These are phyloP conservation scores for Emmonsiellopsis sp. DNA, from an alignment of 2,329 filamentous ascomycete species.

Conservation along the genomic window DNA sequence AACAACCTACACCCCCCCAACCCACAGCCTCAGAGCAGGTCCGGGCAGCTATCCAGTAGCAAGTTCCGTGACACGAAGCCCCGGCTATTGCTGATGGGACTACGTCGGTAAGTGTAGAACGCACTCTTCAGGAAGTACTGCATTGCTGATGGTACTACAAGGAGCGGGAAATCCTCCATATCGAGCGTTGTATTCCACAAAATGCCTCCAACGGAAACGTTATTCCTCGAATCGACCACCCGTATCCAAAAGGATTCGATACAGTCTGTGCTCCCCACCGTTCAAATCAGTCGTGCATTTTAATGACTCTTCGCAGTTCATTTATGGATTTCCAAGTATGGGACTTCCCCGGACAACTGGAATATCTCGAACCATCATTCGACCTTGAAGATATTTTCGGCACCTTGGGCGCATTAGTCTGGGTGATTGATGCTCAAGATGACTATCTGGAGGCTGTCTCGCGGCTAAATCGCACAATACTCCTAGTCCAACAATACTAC, in stretches of 20 bases:
- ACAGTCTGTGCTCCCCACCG: conserved; percentile 55
- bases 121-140: neutral
- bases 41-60: conserved; percentile 21
- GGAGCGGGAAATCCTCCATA: conserved; percentile 96
- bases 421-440: conserved; percentile 98
- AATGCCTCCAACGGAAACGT: conserved; percentile 85
- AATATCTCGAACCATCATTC: conserved; percentile 82
- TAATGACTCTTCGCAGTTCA: conserved; percentile 51
- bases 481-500: conserved; percentile 79
- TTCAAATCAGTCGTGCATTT: conserved; percentile 2
- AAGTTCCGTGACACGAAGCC: conserved; percentile 60
- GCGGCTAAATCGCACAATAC: conserved; percentile 77
- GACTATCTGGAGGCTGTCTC: conserved; percentile 90
- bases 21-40: conserved; percentile 16
- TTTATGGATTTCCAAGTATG: conserved; percentile 99
- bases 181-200: conserved; percentile 99
- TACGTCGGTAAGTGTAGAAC: conserved; percentile 62
- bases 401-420: conserved; percentile 87
- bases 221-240: conserved; percentile 92
- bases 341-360: conserved; percentile 92
- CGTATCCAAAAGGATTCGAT: conserved; percentile 91
- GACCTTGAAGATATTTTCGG: conserved; percentile 92
- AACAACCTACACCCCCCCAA: conserved; percentile 12
- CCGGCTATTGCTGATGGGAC: conserved; percentile 84
- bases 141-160: conserved; percentile 32